Percentiles rank a stretch among this genome's conserved stretches.
Evolutionary conservation across 805 yeast species (phyloP).

Genomic region (Candida tallmaniae): DNA sequence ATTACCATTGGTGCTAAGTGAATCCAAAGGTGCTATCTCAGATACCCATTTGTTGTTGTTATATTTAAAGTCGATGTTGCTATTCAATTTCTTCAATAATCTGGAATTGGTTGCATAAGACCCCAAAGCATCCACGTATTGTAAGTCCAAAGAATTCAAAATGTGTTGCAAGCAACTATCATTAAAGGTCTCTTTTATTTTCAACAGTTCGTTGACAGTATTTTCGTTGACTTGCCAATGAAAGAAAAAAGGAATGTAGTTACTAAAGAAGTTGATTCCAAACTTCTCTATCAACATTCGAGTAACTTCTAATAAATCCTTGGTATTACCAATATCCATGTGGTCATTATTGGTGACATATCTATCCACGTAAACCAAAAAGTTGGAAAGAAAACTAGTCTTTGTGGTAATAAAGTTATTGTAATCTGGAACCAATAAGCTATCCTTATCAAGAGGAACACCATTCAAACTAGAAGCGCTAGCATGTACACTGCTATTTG

Average conservation of each 20-base stretch:
- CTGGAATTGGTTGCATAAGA: constrained; percentile 12
- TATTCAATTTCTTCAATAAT: constrained; percentile 2
- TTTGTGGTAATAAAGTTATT: constrained; percentile 37
- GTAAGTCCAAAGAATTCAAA: constrained; percentile 23
- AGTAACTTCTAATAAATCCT: constrained; percentile 18
- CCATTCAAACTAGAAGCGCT: constrained; percentile 7
- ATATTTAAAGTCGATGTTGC: constrained; percentile 24
- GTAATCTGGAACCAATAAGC: constrained; percentile 33
- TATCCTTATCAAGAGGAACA: constrained; percentile 13
- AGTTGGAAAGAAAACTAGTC: constrained; percentile 39
- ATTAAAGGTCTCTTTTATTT: constrained; percentile 28
- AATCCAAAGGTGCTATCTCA: constrained; percentile 15
- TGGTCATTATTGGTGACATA: constrained; percentile 22
- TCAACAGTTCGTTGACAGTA: constrained; percentile 4
- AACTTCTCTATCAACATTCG: constrained; percentile 24
- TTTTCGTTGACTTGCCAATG: constrained; percentile 30
- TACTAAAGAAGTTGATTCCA: constrained; percentile 45
- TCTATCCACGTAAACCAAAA: constrained; percentile 33
- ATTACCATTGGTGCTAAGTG: constrained; percentile 1
- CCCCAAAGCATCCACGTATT: constrained; percentile 21
- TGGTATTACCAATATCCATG: constrained; percentile 20
- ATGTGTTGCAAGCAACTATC: constrained; percentile 23
- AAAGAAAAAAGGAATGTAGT: constrained; percentile 42
- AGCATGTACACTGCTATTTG: constrained; percentile 1
- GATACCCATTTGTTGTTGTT: constrained; percentile 23